Percentiles rank a stretch among this genome's conserved stretches.
Conservation (phyloP, 305 asterid species). For the Fraxinus angustifolia region DNA sequence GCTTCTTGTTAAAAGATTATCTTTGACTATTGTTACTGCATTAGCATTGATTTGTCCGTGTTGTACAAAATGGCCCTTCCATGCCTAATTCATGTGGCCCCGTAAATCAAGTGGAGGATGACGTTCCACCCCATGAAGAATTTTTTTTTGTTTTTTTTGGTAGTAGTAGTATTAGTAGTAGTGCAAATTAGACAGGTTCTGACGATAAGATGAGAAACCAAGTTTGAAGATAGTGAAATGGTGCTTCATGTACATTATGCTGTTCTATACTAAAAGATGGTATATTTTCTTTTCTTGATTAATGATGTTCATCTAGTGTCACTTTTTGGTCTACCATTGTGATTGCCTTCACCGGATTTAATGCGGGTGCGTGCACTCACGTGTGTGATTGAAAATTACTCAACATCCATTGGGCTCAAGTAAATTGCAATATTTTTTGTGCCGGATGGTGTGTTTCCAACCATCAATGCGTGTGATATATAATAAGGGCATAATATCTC, state of each 20-base stretch:
- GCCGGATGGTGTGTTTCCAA: background rate
- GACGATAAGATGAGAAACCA: background rate
- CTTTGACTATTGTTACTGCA: background rate
- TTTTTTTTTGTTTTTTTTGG: background rate
- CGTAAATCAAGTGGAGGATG: background rate
- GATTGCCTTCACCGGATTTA: background rate
- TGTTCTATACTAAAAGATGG: background rate
- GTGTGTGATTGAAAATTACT: background rate
- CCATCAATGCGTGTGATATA: background rate
- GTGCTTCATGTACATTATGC: background rate
- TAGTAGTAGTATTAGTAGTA: background rate
- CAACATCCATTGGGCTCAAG: background rate
- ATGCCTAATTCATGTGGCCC: background rate
- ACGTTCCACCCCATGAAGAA: background rate
- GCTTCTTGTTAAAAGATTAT: background rate
- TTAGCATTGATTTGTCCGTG: background rate
- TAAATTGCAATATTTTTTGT: background rate
- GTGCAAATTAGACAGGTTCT: background rate
- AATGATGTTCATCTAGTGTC: background rate
- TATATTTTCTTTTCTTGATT: background rate
- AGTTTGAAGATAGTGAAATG: background rate
- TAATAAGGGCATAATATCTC: background rate
- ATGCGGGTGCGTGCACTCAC: background rate
- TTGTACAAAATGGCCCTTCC: background rate
- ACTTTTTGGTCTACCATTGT: background rate